phyloP scores from a whole-genome alignment of 352 stramenopile species.

The Globisporangium polare region DNA sequence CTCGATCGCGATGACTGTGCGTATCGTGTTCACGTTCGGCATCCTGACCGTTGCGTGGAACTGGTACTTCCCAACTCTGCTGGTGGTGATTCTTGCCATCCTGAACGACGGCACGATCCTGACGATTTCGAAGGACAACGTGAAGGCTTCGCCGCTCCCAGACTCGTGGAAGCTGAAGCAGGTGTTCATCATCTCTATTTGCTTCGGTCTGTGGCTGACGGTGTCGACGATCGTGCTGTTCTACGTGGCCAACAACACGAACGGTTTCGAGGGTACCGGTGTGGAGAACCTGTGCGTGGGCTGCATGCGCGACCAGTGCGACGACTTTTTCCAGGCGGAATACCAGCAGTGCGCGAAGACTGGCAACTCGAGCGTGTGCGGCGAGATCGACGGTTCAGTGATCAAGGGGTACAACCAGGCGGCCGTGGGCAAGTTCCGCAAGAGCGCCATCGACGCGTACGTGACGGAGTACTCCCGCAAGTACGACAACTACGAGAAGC shows the following conservation, averaged over 20 bases:
- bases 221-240: slow-evolving; percentile 68
- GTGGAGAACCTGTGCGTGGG: slow-evolving; percentile 62
- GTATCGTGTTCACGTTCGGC: slow-evolving; percentile 87
- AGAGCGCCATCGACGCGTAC: slow-evolving; percentile 36
- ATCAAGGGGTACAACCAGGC: slow-evolving; percentile 26
- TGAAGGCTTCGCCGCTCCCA: slow-evolving; percentile 49
- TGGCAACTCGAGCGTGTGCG: slow-evolving; percentile 46
- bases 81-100: slow-evolving; percentile 89
- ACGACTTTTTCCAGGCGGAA: slow-evolving; percentile 51
- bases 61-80: slow-evolving; percentile 84
- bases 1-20: slow-evolving; percentile 85
- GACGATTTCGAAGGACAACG: slow-evolving; percentile 80
- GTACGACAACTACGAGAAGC: slow-evolving; percentile 41
- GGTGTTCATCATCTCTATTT: slow-evolving; percentile 66
- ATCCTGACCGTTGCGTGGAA: slow-evolving; percentile 86
- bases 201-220: slow-evolving; percentile 63
- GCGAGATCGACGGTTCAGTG: slow-evolving; percentile 58
- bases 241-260: slow-evolving; percentile 50
- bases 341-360: slow-evolving; percentile 47
- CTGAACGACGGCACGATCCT: slow-evolving; percentile 88
- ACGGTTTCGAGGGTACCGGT: slow-evolving; percentile 43
- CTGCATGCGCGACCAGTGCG: slow-evolving; percentile 55
- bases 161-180: slow-evolving; percentile 73
- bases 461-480: slow-evolving; percentile 36
- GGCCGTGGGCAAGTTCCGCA: slow-evolving; percentile 42